Evolutionary conservation across 2,329 filamentous ascomycete species (phyloP).

Genomic region (Blastomyces gilchristii): DNA sequence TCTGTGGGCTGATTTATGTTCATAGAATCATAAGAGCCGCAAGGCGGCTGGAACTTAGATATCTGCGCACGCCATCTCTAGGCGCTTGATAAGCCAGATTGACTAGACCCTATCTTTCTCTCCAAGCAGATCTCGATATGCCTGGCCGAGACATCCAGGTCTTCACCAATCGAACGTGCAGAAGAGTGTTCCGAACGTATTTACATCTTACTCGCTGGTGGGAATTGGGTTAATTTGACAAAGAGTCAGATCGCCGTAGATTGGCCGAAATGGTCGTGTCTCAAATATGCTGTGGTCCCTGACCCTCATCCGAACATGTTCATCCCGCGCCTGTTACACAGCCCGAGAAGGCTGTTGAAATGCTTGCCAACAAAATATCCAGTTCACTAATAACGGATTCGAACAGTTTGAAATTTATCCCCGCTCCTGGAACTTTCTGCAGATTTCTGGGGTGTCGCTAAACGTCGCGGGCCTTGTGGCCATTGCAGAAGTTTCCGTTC

Average conservation of each 20-base stretch:
- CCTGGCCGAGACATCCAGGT: not conserved
- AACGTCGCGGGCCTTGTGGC: constrained; percentile 48
- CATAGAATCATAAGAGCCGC: not conserved
- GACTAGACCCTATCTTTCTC: not conserved
- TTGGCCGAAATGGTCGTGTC: not conserved
- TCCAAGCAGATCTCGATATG: not conserved
- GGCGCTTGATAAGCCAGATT: not conserved
- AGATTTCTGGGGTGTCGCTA: constrained; percentile 27
- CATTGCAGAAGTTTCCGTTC: constrained; percentile 49
- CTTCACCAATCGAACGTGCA: not conserved
- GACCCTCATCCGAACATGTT: not conserved
- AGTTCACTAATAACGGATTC: not conserved
- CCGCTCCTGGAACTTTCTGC: not conserved
- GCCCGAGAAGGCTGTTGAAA: not conserved
- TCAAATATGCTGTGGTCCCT: not conserved
- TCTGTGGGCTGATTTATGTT: not conserved
- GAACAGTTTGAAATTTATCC: not conserved
- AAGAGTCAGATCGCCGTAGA: not conserved
- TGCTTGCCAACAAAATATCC: no score
- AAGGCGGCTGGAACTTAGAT: not conserved
- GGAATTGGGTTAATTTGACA: not conserved
- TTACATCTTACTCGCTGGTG: not conserved
- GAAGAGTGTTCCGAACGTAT: not conserved
- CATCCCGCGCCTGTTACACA: not conserved
- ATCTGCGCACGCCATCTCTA: not conserved